phyloP scores from a whole-genome alignment of 2,329 filamentous ascomycete genomes.

The Drechslera avenae region DNA sequence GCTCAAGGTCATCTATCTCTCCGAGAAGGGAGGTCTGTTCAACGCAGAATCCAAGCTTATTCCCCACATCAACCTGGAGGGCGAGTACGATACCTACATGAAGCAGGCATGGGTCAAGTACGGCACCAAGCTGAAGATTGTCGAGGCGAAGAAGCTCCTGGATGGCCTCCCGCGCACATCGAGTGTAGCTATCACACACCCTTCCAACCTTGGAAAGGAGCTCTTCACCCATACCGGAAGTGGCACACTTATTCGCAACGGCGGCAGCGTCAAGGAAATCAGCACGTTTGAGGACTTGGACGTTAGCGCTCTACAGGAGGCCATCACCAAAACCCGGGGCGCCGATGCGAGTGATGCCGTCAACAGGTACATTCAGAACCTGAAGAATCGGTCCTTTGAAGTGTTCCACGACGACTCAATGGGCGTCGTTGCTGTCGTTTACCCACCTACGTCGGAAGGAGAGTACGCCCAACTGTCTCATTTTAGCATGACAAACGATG shows the following conservation, averaged over 20 bases:
- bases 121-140: conserved; percentile 94
- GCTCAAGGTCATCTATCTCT: conserved; percentile 97
- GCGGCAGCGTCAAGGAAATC: conserved; percentile 83
- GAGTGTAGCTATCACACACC: conserved; percentile 96
- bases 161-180: conserved; percentile 88
- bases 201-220: conserved; percentile 93
- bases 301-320: conserved; percentile 76
- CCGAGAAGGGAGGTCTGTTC: conserved; percentile 95
- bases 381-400: conserved; percentile 80
- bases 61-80: conserved; percentile 94
- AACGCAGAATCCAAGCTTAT: conserved; percentile 96
- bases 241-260: conserved; percentile 88
- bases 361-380: conserved; percentile 80
- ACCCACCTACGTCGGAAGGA: conserved; percentile 70
- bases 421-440: conserved; percentile 88
- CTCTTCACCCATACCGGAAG: conserved; percentile 95
- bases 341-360: conserved; percentile 82
- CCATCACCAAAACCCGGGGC: conserved; percentile 79
- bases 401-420: conserved; percentile 94
- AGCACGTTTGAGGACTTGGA: conserved; percentile 77
- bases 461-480: conserved; percentile 83
- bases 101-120: conserved; percentile 92
- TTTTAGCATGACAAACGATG: conserved; percentile 89
- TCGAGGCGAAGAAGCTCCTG: conserved; percentile 93
- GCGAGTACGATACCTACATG: conserved; percentile 94